Percentiles rank a stretch among this genome's conserved stretches.
Conservation (phyloP, 805 yeast genomes). For the Wickerhamomyces bovis region DNA sequence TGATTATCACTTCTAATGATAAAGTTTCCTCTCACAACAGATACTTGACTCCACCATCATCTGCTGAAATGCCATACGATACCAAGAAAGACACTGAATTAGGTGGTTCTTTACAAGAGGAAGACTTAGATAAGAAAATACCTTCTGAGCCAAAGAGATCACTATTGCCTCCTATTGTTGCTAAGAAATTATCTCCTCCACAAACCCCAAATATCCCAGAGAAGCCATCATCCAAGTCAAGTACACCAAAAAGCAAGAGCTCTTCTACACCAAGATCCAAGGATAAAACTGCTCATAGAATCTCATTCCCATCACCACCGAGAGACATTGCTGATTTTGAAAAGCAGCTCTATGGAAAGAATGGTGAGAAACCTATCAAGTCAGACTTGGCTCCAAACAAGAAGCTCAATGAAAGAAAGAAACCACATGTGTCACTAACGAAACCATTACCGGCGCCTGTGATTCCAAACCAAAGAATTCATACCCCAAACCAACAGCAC, state of each 20-base stretch:
- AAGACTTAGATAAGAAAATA: background rate
- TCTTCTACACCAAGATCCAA: slow-evolving; percentile 1
- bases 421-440: slow-evolving; percentile 2
- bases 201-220: background rate
- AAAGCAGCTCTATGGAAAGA: slow-evolving; percentile 6
- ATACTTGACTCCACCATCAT: slow-evolving; percentile 23
- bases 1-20: slow-evolving; percentile 29
- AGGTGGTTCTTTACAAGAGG: slow-evolving; percentile 12
- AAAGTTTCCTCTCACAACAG: slow-evolving; percentile 24
- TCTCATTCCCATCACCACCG: slow-evolving; percentile 20
- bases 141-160: background rate
- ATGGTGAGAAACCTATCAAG: background rate
- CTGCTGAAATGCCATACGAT: slow-evolving; percentile 16
- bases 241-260: slow-evolving; percentile 1
- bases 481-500: slow-evolving; percentile 18
- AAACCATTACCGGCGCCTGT: slow-evolving; percentile 17
- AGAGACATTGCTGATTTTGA: slow-evolving; percentile 15
- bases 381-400: slow-evolving; percentile 3
- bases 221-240: slow-evolving; percentile 1
- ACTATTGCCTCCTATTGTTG: background rate
- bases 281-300: slow-evolving; percentile 7
- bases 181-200: background rate
- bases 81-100: slow-evolving; percentile 11
- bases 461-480: slow-evolving; percentile 16
- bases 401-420: background rate